phyloP scores from a whole-genome alignment of 2,329 filamentous ascomycete species.

The Lasiodiplodia sp. region DNA sequence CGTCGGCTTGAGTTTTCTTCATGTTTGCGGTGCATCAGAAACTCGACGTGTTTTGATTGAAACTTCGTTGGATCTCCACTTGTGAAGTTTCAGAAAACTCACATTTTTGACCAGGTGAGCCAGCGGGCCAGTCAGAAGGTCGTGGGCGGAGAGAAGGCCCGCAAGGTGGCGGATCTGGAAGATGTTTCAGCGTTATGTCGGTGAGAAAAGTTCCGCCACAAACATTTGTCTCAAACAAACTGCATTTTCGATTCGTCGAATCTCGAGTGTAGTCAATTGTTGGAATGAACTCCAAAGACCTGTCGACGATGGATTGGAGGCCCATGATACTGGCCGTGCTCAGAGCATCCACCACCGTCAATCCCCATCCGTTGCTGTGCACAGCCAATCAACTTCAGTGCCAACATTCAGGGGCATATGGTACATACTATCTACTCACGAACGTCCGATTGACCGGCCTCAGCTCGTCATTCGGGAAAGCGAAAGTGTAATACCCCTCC shows the following conservation, averaged over 20 bases:
- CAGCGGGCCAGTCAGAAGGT: slow-evolving; percentile 74
- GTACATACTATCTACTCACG: slow-evolving; percentile 71
- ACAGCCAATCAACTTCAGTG: background rate
- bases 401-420: background rate
- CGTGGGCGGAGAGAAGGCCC: slow-evolving; percentile 78
- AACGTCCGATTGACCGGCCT: slow-evolving; percentile 70
- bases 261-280: slow-evolving; percentile 70
- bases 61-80: background rate
- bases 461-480: slow-evolving; percentile 80
- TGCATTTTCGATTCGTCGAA: slow-evolving; percentile 65
- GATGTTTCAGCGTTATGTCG: background rate
- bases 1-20: slow-evolving; percentile 66
- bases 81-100: background rate
- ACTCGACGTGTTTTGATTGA: background rate
- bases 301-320: slow-evolving; percentile 70
- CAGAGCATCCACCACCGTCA: slow-evolving; percentile 80
- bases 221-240: slow-evolving; percentile 79
- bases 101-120: slow-evolving; percentile 52
- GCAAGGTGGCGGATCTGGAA: slow-evolving; percentile 79
- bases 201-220: too few species aligned
- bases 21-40: too few species aligned
- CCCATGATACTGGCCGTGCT: slow-evolving; percentile 82
- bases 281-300: slow-evolving; percentile 75
- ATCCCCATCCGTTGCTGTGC: slow-evolving; percentile 81
- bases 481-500: slow-evolving; percentile 69